Base-by-base conservation (phyloP, 495 filamentous ascomycete species). In the Immersiella caudata region DNA sequence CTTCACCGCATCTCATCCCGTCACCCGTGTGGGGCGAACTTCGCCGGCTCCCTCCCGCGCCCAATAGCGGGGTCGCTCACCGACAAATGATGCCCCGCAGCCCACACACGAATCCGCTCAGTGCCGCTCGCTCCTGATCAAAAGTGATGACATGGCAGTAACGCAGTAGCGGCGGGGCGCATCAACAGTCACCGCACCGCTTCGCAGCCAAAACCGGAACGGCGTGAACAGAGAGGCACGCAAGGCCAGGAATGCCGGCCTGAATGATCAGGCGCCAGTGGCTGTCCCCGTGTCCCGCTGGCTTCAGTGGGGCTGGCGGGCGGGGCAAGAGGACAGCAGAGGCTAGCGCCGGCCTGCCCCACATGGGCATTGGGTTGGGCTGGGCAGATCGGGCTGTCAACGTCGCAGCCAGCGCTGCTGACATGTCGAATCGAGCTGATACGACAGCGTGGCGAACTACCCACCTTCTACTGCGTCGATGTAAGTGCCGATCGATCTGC, bases 371-470 rank as follows among this genome's bases (percentile, higher is more conserved):
- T 46, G 40, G 11, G 40, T 46, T 46, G 40, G 52, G 52, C 25
- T 55, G 52, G 52, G 52, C 25, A 22, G 52, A 55, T 55, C 25
- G 52, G 52, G 52, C 52, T 55, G 52, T 22, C 52, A 46, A 46
- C 11, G 40, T 46, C 40, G 40, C 40, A 46, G 9, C 40, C 16
- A 14, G 40, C 40, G 14, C 40, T 18, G 11, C 16, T 46, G 40
- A 46, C 40, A 46, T 46, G 40, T 46, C 40, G 40, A 46, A 46
- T 46, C 40, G 40, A 46, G 40, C 40, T 46, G 52, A 55, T n/a
- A 55, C 52, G 52, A 55, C 52, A 55, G 52, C 52, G 52, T 55
- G 52, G 52, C 52, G 52, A 55, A 6, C 21, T n/a, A 55, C 52
- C 9, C 3, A 5, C 9, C 14, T 55, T 6, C 7, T 7, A 11